Base-by-base conservation (phyloP, 2,329 filamentous ascomycete genomes). In the Thermomyces lanuginosus region DNA sequence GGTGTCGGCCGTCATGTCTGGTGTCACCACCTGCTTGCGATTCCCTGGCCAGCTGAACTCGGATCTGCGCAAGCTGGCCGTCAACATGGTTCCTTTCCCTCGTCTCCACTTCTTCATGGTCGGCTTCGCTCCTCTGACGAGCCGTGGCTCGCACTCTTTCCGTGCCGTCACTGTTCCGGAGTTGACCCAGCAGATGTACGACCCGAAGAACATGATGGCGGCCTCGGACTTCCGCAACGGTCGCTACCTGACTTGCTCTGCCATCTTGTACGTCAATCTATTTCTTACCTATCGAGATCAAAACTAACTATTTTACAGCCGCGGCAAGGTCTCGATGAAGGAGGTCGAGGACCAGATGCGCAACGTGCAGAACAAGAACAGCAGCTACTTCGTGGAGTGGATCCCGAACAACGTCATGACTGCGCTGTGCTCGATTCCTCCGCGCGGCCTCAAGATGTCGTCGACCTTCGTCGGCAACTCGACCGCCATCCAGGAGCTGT, bases 61-160 rank as follows among this genome's bases (percentile, higher is more conserved):
- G 56, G 89, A 98, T 60, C 80, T 98, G 46, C 83, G 89, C 68
- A 98, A 98, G 72, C 67, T 98, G 53, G 89, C 89, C 45, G 89
- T 98, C 63, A 98, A 98, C 81, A 98, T 98, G 72, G 89, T 98
- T 64, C 89, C 89, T 38, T 98, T 98, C 80, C 89, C 89, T 45
- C 89, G 89, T 83, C 82, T 98, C 39, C 89, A 98, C 66, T 98
- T 98, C 77, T 98, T 98, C 76, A 98, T 98, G 89, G 89, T 98
- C 58, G 89, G 89, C 60, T 98, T 98, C 59, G 86, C 89, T 61
- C 89, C 89, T 56, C 73, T 98, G 52, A 98, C 89, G 59, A 92
- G 82, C 64, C 76, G 78, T 60, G 75, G 76, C 48, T 78, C 86
- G 43, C 63, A 91, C 71, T 82, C 80, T 46, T 98, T 95, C 86